A percentile compares a stretch with the other conserved stretches of the same genome.
Evolutionary conservation across 106 monocot species (phyloP).

Genomic region (Gastrodia elata): DNA sequence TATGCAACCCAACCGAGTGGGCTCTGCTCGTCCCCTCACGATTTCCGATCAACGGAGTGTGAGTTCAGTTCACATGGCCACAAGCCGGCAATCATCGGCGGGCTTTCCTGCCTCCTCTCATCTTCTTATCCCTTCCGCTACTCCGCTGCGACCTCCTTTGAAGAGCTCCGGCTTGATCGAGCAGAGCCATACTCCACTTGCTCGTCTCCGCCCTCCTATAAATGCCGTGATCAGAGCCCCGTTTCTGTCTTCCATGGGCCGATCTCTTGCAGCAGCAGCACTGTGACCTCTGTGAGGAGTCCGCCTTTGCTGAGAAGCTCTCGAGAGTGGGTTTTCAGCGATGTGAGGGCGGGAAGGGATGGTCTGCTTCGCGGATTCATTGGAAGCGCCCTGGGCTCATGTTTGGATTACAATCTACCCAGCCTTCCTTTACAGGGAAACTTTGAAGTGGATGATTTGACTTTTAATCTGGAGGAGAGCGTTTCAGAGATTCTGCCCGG

Average conservation of each 20-base stretch:
- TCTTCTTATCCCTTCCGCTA: slow-evolving; percentile 23
- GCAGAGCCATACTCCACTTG: slow-evolving; percentile 19
- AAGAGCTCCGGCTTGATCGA: slow-evolving; percentile 34
- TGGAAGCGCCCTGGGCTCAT: slow-evolving; percentile 51
- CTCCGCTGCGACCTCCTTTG: slow-evolving; percentile 10
- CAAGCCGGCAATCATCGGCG: slow-evolving; percentile 23
- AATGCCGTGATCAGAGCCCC: slow-evolving; percentile 44
- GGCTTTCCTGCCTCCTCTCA: slow-evolving; percentile 48
- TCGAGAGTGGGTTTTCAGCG: slow-evolving; percentile 21
- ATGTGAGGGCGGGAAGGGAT: slow-evolving; percentile 32
- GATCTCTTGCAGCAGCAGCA: slow-evolving; percentile 20
- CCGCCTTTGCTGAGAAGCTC: slow-evolving; percentile 14
- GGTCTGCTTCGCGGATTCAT: slow-evolving; percentile 28
- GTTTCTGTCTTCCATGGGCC: slow-evolving; percentile 45
- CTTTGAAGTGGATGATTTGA: slow-evolving; percentile 20
- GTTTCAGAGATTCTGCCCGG: slow-evolving; percentile 6
- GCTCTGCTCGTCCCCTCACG: slow-evolving; percentile 13
- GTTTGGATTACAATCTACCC: slow-evolving; percentile 40
- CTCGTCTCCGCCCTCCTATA: slow-evolving; percentile 9
- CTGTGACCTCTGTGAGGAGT: slow-evolving; percentile 11
- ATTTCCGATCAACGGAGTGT: slow-evolving; percentile 27
- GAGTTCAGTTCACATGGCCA: slow-evolving; percentile 13
- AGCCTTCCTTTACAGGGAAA: slow-evolving; percentile 9
- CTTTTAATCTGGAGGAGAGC: slow-evolving; percentile 24
- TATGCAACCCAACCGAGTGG: slow-evolving; percentile 28